Percentiles rank a stretch among this genome's conserved stretches.
phyloP scores from a whole-genome alignment of 2,329 filamentous ascomycete species.

The Exophiala spinifera region DNA sequence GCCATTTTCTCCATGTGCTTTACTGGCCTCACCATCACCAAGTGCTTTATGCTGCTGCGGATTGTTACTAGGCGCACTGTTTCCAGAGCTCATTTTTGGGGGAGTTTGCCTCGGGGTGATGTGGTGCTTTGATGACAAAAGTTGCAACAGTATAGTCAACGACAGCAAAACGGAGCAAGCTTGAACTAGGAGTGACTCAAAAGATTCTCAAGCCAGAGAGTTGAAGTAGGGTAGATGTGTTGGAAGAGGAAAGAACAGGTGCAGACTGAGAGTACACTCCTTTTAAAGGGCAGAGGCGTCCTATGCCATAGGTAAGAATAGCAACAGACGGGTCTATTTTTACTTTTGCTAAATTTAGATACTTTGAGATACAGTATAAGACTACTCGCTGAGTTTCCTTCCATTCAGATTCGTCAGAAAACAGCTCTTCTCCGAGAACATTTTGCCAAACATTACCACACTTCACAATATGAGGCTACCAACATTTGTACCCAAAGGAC shows the following conservation, averaged over 20 bases:
- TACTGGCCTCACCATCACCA: neutral
- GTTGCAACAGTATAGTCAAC: neutral
- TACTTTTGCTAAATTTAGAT: conserved; percentile 1
- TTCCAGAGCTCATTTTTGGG: conserved; percentile 1
- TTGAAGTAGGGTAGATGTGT: neutral
- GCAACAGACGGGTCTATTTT: conserved; percentile 1
- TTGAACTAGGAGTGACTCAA: neutral
- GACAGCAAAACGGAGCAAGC: neutral
- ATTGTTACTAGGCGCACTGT: neutral
- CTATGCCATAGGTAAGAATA: neutral
- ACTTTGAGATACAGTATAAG: conserved; percentile 1
- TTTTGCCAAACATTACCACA: conserved; percentile 1
- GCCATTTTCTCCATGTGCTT: neutral
- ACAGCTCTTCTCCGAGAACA: neutral
- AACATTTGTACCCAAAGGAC: conserved; percentile 1
- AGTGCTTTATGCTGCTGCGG: neutral
- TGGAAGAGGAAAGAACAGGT: neutral
- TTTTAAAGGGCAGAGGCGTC: neutral
- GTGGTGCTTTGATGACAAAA: neutral
- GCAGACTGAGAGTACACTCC: neutral
- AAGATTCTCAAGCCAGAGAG: neutral
- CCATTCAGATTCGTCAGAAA: neutral
- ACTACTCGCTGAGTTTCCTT: neutral
- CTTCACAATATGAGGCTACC: neutral
- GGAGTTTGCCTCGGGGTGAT: neutral